These are phyloP conservation scores for Trichoderma breve DNA, from an alignment of 2,329 filamentous ascomycete species.

Conservation along the genomic window DNA sequence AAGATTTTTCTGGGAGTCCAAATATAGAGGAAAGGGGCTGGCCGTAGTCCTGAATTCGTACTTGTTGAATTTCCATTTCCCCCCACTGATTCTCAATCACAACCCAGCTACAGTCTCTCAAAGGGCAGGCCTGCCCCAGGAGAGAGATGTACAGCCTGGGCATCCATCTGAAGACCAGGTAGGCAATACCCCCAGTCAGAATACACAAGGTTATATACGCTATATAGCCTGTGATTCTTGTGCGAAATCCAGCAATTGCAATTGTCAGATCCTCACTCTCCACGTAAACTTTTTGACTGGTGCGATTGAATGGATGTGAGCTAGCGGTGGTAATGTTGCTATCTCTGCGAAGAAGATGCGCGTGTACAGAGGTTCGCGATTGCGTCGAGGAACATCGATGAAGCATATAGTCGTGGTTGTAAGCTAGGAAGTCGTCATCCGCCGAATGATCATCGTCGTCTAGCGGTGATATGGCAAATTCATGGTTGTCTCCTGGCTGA, in stretches of 20 bases:
- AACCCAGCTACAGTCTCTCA: constrained; percentile 82
- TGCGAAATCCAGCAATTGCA: constrained; percentile 87
- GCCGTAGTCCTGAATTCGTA: constrained; percentile 56
- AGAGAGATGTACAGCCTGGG: constrained; percentile 81
- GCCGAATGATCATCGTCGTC: constrained; percentile 40
- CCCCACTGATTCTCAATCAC: constrained; percentile 98
- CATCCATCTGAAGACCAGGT: constrained; percentile 84
- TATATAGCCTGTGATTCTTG: constrained; percentile 65
- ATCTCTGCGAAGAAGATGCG: constrained; percentile 67
- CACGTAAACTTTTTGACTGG: constrained; percentile 90
- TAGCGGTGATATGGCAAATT: constrained; percentile 28
- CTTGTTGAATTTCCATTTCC: constrained; percentile 75
- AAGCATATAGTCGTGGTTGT: constrained; percentile 48
- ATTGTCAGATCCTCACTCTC: constrained; percentile 91
- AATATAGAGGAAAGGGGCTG: constrained; percentile 63
- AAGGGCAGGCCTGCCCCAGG: constrained; percentile 64
- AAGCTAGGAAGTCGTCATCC: constrained; percentile 42
- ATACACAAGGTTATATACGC: constrained; percentile 70
- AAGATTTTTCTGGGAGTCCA: constrained; percentile 62
- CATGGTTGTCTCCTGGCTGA: constrained; percentile 30
- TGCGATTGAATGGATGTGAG: constrained; percentile 59
- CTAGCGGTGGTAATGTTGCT: constrained; percentile 69
- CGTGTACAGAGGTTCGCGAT: constrained; percentile 56
- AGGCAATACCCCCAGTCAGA: constrained; percentile 72
- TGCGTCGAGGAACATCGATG: constrained; percentile 62